phyloP scores from a whole-genome alignment of 1,139 yeast species.

The Kazachstania sp. region DNA sequence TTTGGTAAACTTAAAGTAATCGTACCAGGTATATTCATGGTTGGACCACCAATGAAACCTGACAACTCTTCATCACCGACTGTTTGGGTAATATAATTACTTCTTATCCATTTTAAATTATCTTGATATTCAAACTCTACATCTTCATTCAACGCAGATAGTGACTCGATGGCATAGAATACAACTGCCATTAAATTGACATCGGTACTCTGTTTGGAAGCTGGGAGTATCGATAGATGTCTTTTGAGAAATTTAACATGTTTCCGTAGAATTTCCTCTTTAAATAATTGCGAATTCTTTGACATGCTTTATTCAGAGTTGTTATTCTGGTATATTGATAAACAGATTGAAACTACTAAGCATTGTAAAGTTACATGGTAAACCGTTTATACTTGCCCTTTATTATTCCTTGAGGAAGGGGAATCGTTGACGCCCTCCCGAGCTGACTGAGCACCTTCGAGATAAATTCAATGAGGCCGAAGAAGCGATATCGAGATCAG shows the following conservation, averaged over 20 bases:
- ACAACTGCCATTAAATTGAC: constrained; percentile 27
- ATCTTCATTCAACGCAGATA: constrained; percentile 15
- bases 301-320: too few relatives aligned
- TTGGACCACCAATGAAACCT: constrained; percentile 24
- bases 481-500: too few relatives aligned
- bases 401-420: too few relatives aligned
- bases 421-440: too few relatives aligned
- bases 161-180: constrained; percentile 22
- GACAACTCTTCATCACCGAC: constrained; percentile 11
- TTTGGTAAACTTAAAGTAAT: constrained; percentile 24
- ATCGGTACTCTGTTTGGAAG: constrained; percentile 24
- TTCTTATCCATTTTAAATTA: constrained; percentile 16
- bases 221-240: constrained; percentile 23
- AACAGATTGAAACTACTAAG: too few relatives aligned
- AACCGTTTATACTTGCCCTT: too few relatives aligned
- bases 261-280: constrained; percentile 8
- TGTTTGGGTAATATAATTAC: constrained; percentile 11
- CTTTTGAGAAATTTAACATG: constrained; percentile 24
- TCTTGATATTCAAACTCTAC: constrained; percentile 11
- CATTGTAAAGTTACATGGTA: too few relatives aligned
- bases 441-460: too few relatives aligned
- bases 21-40: constrained; percentile 10
- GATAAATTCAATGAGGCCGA: too few relatives aligned
- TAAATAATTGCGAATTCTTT: background rate
- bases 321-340: too few relatives aligned